Conservation (phyloP, 1,284 basidiomycete genomes). For the Pseudozyma sp. region DNA sequence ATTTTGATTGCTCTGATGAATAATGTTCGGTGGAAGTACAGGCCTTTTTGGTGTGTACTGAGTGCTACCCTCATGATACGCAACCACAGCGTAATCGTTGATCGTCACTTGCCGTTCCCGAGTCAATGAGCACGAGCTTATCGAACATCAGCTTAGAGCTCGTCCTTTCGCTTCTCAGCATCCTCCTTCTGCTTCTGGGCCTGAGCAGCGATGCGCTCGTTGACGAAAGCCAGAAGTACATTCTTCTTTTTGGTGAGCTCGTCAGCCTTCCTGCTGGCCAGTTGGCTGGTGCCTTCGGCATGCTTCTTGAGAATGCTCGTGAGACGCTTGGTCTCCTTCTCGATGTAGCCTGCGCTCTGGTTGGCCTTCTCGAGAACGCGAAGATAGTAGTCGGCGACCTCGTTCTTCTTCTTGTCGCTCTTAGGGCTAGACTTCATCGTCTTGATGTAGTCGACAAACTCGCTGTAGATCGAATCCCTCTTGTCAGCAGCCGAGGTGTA, state of each 20-base stretch:
- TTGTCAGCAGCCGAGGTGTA: slow-evolving; percentile 74
- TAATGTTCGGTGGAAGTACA: too few relatives aligned
- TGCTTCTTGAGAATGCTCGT: slow-evolving; percentile 78
- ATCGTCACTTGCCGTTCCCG: too few relatives aligned
- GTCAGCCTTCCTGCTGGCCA: slow-evolving; percentile 84
- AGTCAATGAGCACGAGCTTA: too few relatives aligned
- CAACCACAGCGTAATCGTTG: not conserved
- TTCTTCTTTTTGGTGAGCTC: slow-evolving; percentile 93
- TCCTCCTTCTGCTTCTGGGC: slow-evolving; percentile 51
- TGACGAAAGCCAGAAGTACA: slow-evolving; percentile 80
- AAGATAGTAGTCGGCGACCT: slow-evolving; percentile 82
- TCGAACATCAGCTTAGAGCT: slow-evolving; percentile 17
- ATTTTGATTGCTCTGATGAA: too few relatives aligned
- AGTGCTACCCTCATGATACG: too few relatives aligned
- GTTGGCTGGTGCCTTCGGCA: slow-evolving; percentile 69
- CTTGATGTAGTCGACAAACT: slow-evolving; percentile 71
- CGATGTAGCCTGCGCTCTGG: slow-evolving; percentile 79
- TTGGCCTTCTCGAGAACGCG: slow-evolving; percentile 87
- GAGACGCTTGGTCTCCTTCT: slow-evolving; percentile 84
- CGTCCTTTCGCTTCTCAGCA: slow-evolving; percentile 37
- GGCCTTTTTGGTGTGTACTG: too few relatives aligned
- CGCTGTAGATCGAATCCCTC: slow-evolving; percentile 74
- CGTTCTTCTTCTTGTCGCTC: slow-evolving; percentile 66
- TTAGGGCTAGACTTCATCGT: slow-evolving; percentile 45
- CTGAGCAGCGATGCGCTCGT: slow-evolving; percentile 51